Percentiles rank a stretch among this genome's conserved stretches.
Conservation (phyloP, 352 stramenopile species). For the Pilasporangium apinafurcum region DNA sequence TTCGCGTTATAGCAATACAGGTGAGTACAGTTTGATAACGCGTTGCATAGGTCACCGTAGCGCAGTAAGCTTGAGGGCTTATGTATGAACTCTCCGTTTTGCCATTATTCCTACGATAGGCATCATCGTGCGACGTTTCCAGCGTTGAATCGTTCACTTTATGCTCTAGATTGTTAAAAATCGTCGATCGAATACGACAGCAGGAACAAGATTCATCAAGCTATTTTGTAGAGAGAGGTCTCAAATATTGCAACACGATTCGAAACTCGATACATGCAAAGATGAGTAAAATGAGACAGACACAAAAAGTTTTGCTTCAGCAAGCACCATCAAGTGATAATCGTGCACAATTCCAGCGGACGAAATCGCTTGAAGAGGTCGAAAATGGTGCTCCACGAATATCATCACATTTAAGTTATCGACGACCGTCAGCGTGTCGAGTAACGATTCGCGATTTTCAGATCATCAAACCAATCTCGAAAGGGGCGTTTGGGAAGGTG, state of each 20-base stretch:
- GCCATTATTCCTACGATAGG: constrained; percentile 12
- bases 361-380: constrained; percentile 69
- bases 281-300: constrained; percentile 82
- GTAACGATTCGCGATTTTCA: constrained; percentile 84
- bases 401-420: neutral
- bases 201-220: constrained; percentile 40
- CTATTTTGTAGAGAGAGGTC: constrained; percentile 35
- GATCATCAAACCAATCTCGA: constrained; percentile 87
- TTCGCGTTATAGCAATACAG: constrained; percentile 62
- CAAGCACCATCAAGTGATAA: constrained; percentile 30
- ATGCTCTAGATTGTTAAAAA: constrained; percentile 72
- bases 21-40: constrained; percentile 1
- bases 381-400: constrained; percentile 17
- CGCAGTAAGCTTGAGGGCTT: no score
- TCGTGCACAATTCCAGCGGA: constrained; percentile 53
- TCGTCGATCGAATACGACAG: constrained; percentile 60
- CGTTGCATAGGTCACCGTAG: constrained; percentile 1
- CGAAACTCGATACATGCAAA: constrained; percentile 78
- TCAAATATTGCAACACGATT: constrained; percentile 55
- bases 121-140: constrained; percentile 62
- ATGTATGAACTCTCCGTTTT: constrained; percentile 1
- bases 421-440: constrained; percentile 19
- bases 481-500: constrained; percentile 86
- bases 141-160: constrained; percentile 74
- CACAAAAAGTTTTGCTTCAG: constrained; percentile 76